A percentile compares a stretch with the other conserved stretches of the same genome.
These are phyloP conservation scores for Schizophyllum commune DNA, from an alignment of 1,284 basidiomycete genomes.

Conservation along the genomic window DNA sequence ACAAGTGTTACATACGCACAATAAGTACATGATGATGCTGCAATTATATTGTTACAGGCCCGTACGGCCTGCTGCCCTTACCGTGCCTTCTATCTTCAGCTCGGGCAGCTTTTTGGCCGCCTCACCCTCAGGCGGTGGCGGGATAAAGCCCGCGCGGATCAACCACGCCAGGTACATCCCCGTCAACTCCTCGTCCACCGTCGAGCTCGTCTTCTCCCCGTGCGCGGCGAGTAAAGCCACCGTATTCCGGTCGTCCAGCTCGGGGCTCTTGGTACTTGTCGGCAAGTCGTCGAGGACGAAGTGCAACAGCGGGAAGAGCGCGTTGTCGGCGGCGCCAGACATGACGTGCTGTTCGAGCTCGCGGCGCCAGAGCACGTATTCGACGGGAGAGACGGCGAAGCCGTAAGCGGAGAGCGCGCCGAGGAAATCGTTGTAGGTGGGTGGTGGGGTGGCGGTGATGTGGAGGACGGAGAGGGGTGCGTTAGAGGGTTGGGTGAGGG, in stretches of 20 bases:
- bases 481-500: conserved; percentile 44
- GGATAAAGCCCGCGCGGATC: conserved; percentile 80
- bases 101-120: conserved; percentile 40
- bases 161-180: conserved; percentile 95
- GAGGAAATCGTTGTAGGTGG: conserved; percentile 89
- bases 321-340: conserved; percentile 83
- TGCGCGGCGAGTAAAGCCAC: conserved; percentile 51
- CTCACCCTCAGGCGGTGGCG: conserved; percentile 38
- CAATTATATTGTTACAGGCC: conserved; percentile 21
- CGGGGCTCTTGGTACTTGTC: conserved; percentile 91
- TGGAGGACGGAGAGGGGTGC: conserved; percentile 71
- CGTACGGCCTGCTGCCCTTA: conserved; percentile 41
- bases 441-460: conserved; percentile 80
- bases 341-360: conserved; percentile 94
- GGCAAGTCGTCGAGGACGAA: conserved; percentile 97
- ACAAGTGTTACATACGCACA: too few relatives aligned
- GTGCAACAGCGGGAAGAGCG: conserved; percentile 94
- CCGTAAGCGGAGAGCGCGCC: conserved; percentile 75
- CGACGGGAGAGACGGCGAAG: conserved; percentile 71
- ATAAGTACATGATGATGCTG: too few relatives aligned
- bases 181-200: conserved; percentile 74
- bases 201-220: conserved; percentile 38
- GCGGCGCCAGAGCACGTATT: conserved; percentile 90
- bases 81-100: conserved; percentile 23
- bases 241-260: conserved; percentile 87